These are phyloP conservation scores for Sordaria brevicollis DNA, from an alignment of 495 filamentous ascomycete species.

Conservation along the genomic window DNA sequence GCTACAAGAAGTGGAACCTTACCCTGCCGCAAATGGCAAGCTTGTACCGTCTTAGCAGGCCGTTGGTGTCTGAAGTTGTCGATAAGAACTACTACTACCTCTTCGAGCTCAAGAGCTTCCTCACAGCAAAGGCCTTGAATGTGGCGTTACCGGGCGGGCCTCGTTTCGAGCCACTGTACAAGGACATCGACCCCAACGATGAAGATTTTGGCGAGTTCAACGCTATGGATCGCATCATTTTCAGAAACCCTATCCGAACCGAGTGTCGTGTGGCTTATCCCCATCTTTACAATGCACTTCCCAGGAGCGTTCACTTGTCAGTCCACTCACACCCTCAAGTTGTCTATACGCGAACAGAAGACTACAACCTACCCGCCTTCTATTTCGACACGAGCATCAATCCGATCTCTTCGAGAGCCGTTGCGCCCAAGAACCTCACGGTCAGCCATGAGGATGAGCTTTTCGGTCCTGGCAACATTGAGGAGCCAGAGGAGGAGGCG, in stretches of 20 bases:
- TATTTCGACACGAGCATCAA: constrained; percentile 98
- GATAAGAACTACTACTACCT: constrained; percentile 98
- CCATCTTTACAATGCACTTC: constrained; percentile 91
- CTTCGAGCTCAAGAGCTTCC: constrained; percentile 91
- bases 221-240: constrained; percentile 98
- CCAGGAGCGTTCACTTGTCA: constrained; percentile 83
- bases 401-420: constrained; percentile 89
- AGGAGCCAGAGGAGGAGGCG: constrained; percentile 63
- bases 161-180: constrained; percentile 95
- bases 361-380: constrained; percentile 84
- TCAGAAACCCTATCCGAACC: constrained; percentile 88
- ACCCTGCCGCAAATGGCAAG: constrained; percentile 93
- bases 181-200: constrained; percentile 97
- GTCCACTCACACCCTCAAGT: constrained; percentile 93
- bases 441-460: constrained; percentile 92
- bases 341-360: constrained; percentile 82
- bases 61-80: constrained; percentile 81
- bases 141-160: constrained; percentile 95
- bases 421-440: constrained; percentile 89
- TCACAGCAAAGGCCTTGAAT: constrained; percentile 94
- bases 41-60: constrained; percentile 83
- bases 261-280: constrained; percentile 94
- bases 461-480: constrained; percentile 74
- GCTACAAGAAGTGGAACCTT: constrained; percentile 95
- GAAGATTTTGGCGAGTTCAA: constrained; percentile 99